A percentile compares a stretch with the other conserved stretches of the same genome.
phyloP scores from a whole-genome alignment of 495 filamentous ascomycete species.

The Hyaloscypha hepaticicola region DNA sequence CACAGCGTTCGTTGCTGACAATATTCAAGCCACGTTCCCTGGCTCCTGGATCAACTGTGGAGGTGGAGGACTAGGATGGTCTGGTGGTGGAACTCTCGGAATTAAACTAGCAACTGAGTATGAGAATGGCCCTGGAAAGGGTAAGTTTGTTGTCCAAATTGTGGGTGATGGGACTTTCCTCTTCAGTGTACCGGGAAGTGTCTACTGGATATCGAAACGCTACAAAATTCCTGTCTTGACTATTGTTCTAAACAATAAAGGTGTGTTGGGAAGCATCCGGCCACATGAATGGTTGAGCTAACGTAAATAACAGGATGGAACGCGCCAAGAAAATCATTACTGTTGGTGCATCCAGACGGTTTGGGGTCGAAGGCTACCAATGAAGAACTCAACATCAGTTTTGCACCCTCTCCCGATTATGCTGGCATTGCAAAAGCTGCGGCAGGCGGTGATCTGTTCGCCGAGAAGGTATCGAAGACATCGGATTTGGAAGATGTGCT shows the following conservation, averaged over 20 bases:
- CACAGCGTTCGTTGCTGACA: conserved; percentile 74
- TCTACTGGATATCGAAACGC: conserved; percentile 88
- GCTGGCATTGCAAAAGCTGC: conserved; percentile 89
- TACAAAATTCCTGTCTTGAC: conserved; percentile 89
- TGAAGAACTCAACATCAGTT: conserved; percentile 86
- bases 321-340: conserved; percentile 71
- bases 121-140: conserved; percentile 57
- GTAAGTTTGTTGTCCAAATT: conserved; percentile 87
- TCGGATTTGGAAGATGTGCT: conserved; percentile 60
- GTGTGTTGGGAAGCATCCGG: conserved; percentile 34
- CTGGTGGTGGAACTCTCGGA: conserved; percentile 83
- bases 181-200: conserved; percentile 83
- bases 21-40: conserved; percentile 71
- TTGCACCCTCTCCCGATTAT: conserved; percentile 84
- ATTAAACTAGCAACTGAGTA: conserved; percentile 81
- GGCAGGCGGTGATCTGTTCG: conserved; percentile 69
- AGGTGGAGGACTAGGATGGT: conserved; percentile 92
- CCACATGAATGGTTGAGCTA: neutral
- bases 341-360: conserved; percentile 83
- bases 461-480: conserved; percentile 60
- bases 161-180: conserved; percentile 92
- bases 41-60: conserved; percentile 93
- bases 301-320: conserved; percentile 73
- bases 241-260: conserved; percentile 92
- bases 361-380: conserved; percentile 74